Evolutionary conservation across 176 grass and related monocot species (phyloP).

Genomic region (bread wheat (Triticum aestivum)): IWGSC_CS_RefSeq_v2.1 NC_057795.1:594959289-594959788

Average conservation of each 20-base stretch:
- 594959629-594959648: not conserved
- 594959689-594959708: not conserved
- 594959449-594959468: not conserved
- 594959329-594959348: not conserved
- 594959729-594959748: constrained; percentile 22
- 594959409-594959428: constrained; percentile 45
- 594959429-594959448: not conserved
- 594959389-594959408: not conserved
- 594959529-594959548: not conserved
- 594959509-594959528: not conserved
- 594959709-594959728: not conserved
- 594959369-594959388: constrained; percentile 45
- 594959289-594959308: constrained; percentile 39
- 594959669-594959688: not conserved
- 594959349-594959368: constrained; percentile 19
- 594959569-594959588: constrained; percentile 3
- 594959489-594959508: not conserved
- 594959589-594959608: not conserved
- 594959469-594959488: constrained; percentile 24
- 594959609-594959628: not conserved
- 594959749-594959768: constrained; percentile 50
- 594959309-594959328: constrained; percentile 24
- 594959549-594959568: constrained; percentile 5
- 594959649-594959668: not conserved
- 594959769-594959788: constrained; percentile 41